A percentile compares a stretch with the other conserved stretches of the same genome.
These are phyloP conservation scores for Ramularia endophylla DNA, from an alignment of 2,329 filamentous ascomycete species.

Conservation along the genomic window DNA sequence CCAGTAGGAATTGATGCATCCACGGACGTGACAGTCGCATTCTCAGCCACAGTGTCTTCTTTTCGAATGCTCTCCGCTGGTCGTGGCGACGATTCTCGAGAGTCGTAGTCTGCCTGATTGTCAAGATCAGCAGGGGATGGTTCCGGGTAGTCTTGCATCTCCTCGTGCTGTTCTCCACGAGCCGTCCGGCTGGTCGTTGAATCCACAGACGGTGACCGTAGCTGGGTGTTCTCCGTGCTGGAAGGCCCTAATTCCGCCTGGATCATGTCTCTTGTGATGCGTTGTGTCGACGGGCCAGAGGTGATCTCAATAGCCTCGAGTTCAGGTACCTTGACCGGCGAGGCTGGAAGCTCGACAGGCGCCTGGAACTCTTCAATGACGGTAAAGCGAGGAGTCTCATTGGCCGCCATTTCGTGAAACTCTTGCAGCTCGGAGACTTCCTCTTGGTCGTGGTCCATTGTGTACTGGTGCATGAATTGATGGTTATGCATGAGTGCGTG, in stretches of 20 bases:
- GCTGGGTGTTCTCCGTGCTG: constrained; percentile 16
- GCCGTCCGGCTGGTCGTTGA: constrained; percentile 15
- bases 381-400: constrained; percentile 27
- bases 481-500: constrained; percentile 6
- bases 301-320: constrained; percentile 20
- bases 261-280: constrained; percentile 32
- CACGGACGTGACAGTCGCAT: constrained; percentile 16
- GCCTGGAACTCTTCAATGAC: constrained; percentile 29
- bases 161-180: neutral
- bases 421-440: constrained; percentile 21
- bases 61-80: neutral
- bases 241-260: constrained; percentile 30
- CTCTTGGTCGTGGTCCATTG: constrained; percentile 15
- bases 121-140: neutral
- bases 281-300: constrained; percentile 14
- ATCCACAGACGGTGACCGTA: constrained; percentile 14
- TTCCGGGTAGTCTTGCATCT: neutral
- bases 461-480: constrained; percentile 12
- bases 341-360: constrained; percentile 31
- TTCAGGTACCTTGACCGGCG: constrained; percentile 28
- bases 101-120: neutral
- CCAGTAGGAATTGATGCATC: constrained; percentile 21
- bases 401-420: constrained; percentile 28
- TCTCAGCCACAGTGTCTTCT: constrained; percentile 17
- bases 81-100: neutral